Conservation (phyloP, 805 yeast genomes). For the Candida loeiensis region DNA sequence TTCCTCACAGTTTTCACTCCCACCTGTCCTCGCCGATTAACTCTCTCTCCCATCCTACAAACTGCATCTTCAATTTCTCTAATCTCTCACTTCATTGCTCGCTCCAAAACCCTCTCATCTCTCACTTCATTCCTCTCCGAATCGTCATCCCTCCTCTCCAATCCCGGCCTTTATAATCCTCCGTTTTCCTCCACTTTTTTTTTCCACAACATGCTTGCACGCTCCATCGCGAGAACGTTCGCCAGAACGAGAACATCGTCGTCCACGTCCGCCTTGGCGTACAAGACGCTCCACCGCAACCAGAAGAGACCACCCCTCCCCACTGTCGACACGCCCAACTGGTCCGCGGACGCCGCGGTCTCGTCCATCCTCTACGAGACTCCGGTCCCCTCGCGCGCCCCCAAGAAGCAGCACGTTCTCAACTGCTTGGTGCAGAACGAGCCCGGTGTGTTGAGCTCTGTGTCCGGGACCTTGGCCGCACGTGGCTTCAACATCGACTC, state of each 20-base stretch:
- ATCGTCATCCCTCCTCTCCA: too few relatives aligned
- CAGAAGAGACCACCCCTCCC: slow-evolving; percentile 88
- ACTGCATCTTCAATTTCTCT: too few relatives aligned
- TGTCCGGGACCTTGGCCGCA: slow-evolving; percentile 94
- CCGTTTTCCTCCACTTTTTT: not conserved
- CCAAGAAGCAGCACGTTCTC: slow-evolving; percentile 80
- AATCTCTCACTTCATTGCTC: too few relatives aligned
- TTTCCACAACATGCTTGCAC: not conserved
- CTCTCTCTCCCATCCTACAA: too few relatives aligned
- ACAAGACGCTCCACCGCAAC: slow-evolving; percentile 86
- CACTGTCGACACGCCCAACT: slow-evolving; percentile 84
- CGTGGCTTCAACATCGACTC: slow-evolving; percentile 98
- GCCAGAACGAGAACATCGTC: slow-evolving; percentile 39
- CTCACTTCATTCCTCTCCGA: too few relatives aligned
- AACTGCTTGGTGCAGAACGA: slow-evolving; percentile 98
- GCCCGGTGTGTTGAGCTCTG: slow-evolving; percentile 93
- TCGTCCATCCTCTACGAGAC: slow-evolving; percentile 93
- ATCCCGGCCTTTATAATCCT: too few relatives aligned
- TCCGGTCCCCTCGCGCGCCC: slow-evolving; percentile 58
- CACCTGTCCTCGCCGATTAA: too few relatives aligned
- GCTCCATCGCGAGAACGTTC: slow-evolving; percentile 5
- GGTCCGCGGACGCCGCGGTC: slow-evolving; percentile 97
- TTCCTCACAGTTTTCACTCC: not conserved
- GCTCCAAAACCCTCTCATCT: too few relatives aligned
- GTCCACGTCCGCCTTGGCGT: slow-evolving; percentile 91